phyloP scores from a whole-genome alignment of 805 yeast genomes.

The Diddensiella santjacobensis region DNA sequence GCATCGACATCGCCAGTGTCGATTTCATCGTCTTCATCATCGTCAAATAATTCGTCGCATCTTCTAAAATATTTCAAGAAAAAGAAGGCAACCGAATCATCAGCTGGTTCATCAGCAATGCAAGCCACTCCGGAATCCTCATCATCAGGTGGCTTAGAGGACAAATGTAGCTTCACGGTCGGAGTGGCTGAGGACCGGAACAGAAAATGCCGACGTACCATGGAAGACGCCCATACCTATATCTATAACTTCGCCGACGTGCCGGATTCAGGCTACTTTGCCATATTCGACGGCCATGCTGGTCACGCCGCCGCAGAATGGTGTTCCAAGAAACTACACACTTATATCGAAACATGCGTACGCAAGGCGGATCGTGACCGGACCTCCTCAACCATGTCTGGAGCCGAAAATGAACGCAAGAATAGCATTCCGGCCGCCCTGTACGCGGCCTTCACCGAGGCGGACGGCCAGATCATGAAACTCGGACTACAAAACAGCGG shows the following conservation, averaged over 20 bases:
- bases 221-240: conserved; percentile 96
- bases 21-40: conserved; percentile 5
- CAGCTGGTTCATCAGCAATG: neutral
- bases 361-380: conserved; percentile 33
- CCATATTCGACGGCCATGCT: conserved; percentile 95
- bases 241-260: conserved; percentile 86
- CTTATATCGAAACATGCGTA: conserved; percentile 42
- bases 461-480: conserved; percentile 64
- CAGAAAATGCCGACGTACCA: conserved; percentile 70
- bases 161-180: conserved; percentile 49
- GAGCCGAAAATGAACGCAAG: conserved; percentile 15
- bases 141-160: neutral
- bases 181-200: conserved; percentile 93
- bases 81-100: conserved; percentile 6
- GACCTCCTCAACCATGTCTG: neutral
- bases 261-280: conserved; percentile 89
- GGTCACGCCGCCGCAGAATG: conserved; percentile 90
- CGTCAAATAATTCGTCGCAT: conserved; percentile 5
- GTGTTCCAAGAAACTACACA: conserved; percentile 87
- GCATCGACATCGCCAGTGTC: conserved; percentile 2
- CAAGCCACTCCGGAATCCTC: neutral
- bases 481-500: conserved; percentile 75
- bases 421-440: conserved; percentile 38
- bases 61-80: conserved; percentile 18
- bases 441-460: conserved; percentile 64